phyloP scores from a whole-genome alignment of 176 grass and related monocot species.

The Carex kokanica region DNA sequence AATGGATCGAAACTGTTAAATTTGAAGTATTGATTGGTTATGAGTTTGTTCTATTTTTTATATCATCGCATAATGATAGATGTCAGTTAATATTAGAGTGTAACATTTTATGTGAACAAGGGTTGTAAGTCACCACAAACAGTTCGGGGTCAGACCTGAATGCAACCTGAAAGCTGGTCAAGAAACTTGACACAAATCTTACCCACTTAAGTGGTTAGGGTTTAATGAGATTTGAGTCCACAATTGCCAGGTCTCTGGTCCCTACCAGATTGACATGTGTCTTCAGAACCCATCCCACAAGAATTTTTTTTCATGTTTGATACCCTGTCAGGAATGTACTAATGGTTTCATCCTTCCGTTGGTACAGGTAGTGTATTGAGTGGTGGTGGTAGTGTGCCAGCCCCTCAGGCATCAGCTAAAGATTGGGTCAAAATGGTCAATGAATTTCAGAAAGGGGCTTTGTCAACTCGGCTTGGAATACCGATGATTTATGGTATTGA shows the following conservation, averaged over 20 bases:
- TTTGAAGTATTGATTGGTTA: background rate
- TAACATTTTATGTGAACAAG: background rate
- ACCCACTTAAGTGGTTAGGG: background rate
- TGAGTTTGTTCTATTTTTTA: background rate
- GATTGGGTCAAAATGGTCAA: conserved; percentile 95
- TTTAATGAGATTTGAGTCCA: background rate
- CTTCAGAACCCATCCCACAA: background rate
- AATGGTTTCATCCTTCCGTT: conserved; percentile 18
- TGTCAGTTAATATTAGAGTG: background rate
- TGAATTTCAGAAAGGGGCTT: conserved; percentile 86
- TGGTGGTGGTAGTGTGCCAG: conserved; percentile 92
- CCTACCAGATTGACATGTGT: background rate
- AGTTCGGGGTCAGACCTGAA: background rate
- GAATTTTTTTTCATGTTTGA: background rate
- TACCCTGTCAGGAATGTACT: background rate
- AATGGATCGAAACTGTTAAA: background rate
- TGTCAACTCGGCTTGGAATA: conserved; percentile 80
- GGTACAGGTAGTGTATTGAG: conserved; percentile 81
- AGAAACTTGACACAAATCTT: background rate
- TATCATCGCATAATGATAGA: background rate
- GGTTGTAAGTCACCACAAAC: background rate
- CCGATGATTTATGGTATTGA: conserved; percentile 99
- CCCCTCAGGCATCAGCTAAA: conserved; percentile 64
- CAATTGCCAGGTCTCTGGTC: background rate
- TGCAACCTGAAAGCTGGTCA: background rate